Percentiles rank a stretch among this genome's conserved stretches.
phyloP scores from a whole-genome alignment of 768 basidiomycete species.

The Mycena sanguinolenta region DNA sequence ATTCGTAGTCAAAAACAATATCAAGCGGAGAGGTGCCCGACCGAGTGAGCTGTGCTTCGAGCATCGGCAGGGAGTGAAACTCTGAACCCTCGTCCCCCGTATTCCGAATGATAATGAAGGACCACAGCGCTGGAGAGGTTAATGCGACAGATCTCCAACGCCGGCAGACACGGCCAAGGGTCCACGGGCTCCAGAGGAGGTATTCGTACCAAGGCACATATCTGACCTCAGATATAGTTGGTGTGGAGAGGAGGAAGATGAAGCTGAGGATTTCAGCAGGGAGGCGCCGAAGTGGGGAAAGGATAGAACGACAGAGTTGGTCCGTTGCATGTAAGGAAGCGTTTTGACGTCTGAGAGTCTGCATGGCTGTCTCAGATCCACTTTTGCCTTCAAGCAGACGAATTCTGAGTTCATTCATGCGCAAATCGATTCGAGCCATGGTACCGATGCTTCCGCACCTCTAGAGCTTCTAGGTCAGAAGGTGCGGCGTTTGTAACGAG shows the following conservation, averaged over 20 bases:
- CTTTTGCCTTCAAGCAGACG: not conserved
- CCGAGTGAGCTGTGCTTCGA: not conserved
- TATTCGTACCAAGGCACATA: not conserved
- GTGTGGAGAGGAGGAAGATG: constrained; percentile 7
- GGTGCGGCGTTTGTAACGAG: not conserved
- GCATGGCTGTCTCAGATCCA: not conserved
- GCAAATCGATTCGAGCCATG: not conserved
- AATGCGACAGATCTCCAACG: constrained; percentile 19
- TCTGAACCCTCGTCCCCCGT: not conserved
- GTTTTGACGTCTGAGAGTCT: not conserved
- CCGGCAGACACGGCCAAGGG: constrained; percentile 11
- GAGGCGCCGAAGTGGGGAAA: constrained; percentile 6
- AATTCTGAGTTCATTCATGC: not conserved
- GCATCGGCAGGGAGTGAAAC: not conserved
- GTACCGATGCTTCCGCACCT: constrained; percentile 1
- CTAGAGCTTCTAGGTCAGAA: not conserved
- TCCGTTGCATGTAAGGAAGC: not conserved
- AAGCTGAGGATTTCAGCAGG: constrained; percentile 11
- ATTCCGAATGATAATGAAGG: constrained; percentile 7
- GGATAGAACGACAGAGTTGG: constrained; percentile 1
- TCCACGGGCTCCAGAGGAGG: constrained; percentile 16
- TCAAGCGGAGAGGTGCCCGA: not conserved
- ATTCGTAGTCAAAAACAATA: not conserved
- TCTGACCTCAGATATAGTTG: not conserved
- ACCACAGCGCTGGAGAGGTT: constrained; percentile 13